Conservation (phyloP, 1,139 yeast genomes). For the Saccharomyces hybrid region DNA sequence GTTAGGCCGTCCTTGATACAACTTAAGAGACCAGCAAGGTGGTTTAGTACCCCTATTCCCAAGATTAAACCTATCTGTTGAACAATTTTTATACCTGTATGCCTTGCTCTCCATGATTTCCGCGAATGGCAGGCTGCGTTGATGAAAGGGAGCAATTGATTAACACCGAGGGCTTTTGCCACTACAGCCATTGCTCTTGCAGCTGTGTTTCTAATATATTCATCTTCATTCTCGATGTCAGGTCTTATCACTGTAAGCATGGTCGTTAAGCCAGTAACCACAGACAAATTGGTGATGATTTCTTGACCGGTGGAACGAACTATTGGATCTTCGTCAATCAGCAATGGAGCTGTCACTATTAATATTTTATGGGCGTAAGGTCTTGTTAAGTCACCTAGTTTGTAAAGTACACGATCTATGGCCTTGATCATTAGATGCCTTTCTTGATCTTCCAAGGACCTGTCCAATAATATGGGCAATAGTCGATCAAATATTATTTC, state of each 20-base stretch:
- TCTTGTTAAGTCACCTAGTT: constrained; percentile 53
- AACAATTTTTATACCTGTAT: constrained; percentile 72
- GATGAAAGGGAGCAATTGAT: constrained; percentile 65
- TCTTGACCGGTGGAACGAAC: constrained; percentile 76
- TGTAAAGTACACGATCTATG: constrained; percentile 58
- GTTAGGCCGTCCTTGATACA: constrained; percentile 53
- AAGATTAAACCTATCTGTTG: constrained; percentile 65
- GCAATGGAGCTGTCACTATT: constrained; percentile 67
- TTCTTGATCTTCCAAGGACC: constrained; percentile 70
- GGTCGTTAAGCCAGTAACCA: constrained; percentile 74
- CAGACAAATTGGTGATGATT: constrained; percentile 62
- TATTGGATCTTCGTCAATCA: constrained; percentile 70
- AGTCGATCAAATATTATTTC: constrained; percentile 57
- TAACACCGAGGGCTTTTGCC: constrained; percentile 72
- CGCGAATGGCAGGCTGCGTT: constrained; percentile 75
- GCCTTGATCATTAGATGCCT: constrained; percentile 74
- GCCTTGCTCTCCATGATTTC: constrained; percentile 79
- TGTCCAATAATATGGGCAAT: constrained; percentile 68
- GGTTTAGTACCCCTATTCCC: constrained; percentile 75
- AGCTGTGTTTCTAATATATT: constrained; percentile 68
- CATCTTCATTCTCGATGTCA: constrained; percentile 77
- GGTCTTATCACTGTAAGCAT: constrained; percentile 74
- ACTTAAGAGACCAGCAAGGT: constrained; percentile 56
- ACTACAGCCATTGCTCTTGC: constrained; percentile 81
- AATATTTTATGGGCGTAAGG: constrained; percentile 72